Base-by-base conservation (phyloP, 176 grass and related monocot genomes). In the Oryza punctata region DNA sequence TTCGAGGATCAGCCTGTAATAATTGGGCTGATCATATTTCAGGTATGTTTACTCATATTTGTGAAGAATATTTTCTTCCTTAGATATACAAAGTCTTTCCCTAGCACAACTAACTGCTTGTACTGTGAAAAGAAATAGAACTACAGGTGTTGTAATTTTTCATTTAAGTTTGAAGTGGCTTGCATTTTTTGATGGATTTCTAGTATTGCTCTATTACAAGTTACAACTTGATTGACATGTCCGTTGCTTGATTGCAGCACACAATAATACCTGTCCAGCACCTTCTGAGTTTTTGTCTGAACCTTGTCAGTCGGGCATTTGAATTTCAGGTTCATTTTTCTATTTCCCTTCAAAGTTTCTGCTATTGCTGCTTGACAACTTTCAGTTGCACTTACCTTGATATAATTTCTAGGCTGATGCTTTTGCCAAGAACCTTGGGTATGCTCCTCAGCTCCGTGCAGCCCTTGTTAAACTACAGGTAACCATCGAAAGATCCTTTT, bases 381-480 rank as follows among this genome's bases (percentile, higher is more conserved):
- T 75, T 84, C 69, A 18, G 63, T 78, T 45, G 54, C 40, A 47
- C 76, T 88, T 78, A 88, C 60, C 11, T 84, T 47, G 63, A 67
- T 82, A 19, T 6, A 70, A 74, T 85, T 79, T 86, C 10, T 84
- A 99, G 97, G 97, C 97, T 86, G 97, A 99, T 86, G 89, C 91
- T 57, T 99, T 96, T 91, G 97, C 97, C 45, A 99, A 99, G 86
- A 99, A 96, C 84, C 86, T 99, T 78, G 89, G 93, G 29, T 99
- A 99, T 85, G 69, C 93, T 11, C 60, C 83, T 75, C 30, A 91
- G 81, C 97, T 99, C 87, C 73, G 74, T 23, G 84, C 81, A 57
- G 89, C 89, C 74, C 93, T 99, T 72, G 88, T 99, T 60, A 99
- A 98, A 87, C 83, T 98, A 60, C 96, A 98, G 83, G 93, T 98